Conservation (phyloP, 1,284 basidiomycete species). For the Termitomyces sp. region DNA sequence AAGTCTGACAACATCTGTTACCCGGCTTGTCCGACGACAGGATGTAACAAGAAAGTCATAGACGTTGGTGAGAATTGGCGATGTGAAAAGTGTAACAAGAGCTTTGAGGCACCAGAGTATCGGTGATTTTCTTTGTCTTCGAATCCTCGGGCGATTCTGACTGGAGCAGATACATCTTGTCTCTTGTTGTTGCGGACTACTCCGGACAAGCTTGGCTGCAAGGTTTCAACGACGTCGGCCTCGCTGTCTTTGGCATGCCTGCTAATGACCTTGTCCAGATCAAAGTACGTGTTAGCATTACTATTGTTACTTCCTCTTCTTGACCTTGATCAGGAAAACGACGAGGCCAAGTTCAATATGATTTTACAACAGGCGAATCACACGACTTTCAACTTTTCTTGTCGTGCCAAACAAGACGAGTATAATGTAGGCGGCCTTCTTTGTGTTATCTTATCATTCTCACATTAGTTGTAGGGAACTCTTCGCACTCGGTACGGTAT, state of each 20-base stretch:
- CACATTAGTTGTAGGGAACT: slow-evolving; percentile 50
- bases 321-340: slow-evolving; percentile 43
- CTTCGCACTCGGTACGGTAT: slow-evolving; percentile 81
- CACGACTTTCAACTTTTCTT: slow-evolving; percentile 78
- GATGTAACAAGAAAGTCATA: slow-evolving; percentile 91
- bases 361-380: slow-evolving; percentile 67
- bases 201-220: slow-evolving; percentile 90
- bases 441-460: slow-evolving; percentile 4
- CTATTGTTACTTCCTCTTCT: background rate
- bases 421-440: slow-evolving; percentile 63
- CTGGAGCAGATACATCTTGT: slow-evolving; percentile 76
- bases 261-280: slow-evolving; percentile 79
- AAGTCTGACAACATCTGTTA: slow-evolving; percentile 86
- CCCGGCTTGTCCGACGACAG: slow-evolving; percentile 80
- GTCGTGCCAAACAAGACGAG: slow-evolving; percentile 84
- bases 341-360: slow-evolving; percentile 59
- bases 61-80: slow-evolving; percentile 71
- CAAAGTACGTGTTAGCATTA: slow-evolving; percentile 40
- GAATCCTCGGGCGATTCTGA: background rate
- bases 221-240: slow-evolving; percentile 93
- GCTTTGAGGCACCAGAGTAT: slow-evolving; percentile 72
- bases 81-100: slow-evolving; percentile 92
- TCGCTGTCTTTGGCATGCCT: slow-evolving; percentile 70
- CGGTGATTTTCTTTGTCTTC: slow-evolving; percentile 48
- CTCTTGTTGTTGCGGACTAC: slow-evolving; percentile 85